These are phyloP conservation scores for Melanomma pulvis-pyrius DNA, from an alignment of 495 filamentous ascomycete genomes.

Conservation along the genomic window DNA sequence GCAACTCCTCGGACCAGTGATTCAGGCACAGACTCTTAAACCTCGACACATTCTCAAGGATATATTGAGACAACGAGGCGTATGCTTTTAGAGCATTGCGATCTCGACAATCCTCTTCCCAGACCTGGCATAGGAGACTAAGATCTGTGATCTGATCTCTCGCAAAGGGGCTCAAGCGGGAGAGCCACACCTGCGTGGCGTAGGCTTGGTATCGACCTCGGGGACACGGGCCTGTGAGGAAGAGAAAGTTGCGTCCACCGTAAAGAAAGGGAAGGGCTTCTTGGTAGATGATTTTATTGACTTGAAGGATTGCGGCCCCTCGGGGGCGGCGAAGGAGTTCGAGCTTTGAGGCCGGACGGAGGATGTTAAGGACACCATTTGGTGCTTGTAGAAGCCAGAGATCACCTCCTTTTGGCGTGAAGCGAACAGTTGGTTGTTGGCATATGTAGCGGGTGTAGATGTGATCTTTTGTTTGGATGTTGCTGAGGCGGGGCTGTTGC, in stretches of 20 bases:
- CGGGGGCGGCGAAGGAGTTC: not conserved
- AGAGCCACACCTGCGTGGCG: slow-evolving; percentile 18
- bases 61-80: not conserved
- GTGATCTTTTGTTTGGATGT: slow-evolving; percentile 2
- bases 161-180: slow-evolving; percentile 3
- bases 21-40: not conserved
- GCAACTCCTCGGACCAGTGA: not conserved
- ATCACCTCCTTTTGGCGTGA: not conserved
- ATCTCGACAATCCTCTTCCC: slow-evolving; percentile 23
- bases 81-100: slow-evolving; percentile 1
- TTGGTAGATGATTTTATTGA: slow-evolving; percentile 16
- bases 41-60: not conserved
- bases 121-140: slow-evolving; percentile 9
- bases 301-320: slow-evolving; percentile 1
- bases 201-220: slow-evolving; percentile 29
- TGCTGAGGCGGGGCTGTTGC: not conserved
- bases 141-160: slow-evolving; percentile 16
- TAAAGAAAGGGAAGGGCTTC: slow-evolving; percentile 24
- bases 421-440: slow-evolving; percentile 1
- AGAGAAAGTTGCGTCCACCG: slow-evolving; percentile 19
- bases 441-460: slow-evolving; percentile 30
- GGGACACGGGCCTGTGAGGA: slow-evolving; percentile 21
- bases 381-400: slow-evolving; percentile 13
- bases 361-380: slow-evolving; percentile 14
- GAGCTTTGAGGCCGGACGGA: slow-evolving; percentile 11